A percentile compares a stretch with the other conserved stretches of the same genome.
phyloP scores from a whole-genome alignment of 2,329 filamentous ascomycete species.

The Penicillium sclerotigenum region DNA sequence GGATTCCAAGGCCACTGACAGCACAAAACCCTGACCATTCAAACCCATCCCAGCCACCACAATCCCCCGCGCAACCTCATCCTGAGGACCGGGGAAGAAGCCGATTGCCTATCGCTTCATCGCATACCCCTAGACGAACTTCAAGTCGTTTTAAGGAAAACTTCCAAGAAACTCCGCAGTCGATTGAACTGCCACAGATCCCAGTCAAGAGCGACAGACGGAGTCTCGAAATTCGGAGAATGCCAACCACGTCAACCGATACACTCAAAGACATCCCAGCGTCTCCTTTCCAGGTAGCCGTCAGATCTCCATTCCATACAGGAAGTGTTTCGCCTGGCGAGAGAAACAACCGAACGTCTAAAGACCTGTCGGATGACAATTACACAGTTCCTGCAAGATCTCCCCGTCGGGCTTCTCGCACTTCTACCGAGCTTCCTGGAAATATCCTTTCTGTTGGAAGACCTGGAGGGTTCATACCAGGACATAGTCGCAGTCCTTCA shows the following conservation, averaged over 20 bases:
- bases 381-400: not conserved
- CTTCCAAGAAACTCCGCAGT: not conserved
- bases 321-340: slow-evolving; percentile 3
- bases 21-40: not conserved
- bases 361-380: not conserved
- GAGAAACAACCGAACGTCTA: not conserved
- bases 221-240: slow-evolving; percentile 4
- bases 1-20: not conserved
- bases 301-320: slow-evolving; percentile 5
- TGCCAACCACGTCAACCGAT: not conserved
- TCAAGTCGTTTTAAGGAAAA: not conserved
- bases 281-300: slow-evolving; percentile 1
- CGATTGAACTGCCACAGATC: not conserved
- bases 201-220: not conserved
- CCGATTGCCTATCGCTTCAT: not conserved
- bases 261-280: not conserved
- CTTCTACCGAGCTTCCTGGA: not conserved
- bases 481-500: slow-evolving; percentile 16
- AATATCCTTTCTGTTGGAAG: not conserved
- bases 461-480: not conserved
- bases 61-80: not conserved
- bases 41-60: slow-evolving; percentile 1
- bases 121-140: not conserved
- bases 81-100: slow-evolving; percentile 7
- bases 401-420: not conserved